A percentile compares a stretch with the other conserved stretches of the same genome.
Evolutionary conservation across 179 eudicot species (phyloP).

Genomic region (Monotropa hypopitys): DNA sequence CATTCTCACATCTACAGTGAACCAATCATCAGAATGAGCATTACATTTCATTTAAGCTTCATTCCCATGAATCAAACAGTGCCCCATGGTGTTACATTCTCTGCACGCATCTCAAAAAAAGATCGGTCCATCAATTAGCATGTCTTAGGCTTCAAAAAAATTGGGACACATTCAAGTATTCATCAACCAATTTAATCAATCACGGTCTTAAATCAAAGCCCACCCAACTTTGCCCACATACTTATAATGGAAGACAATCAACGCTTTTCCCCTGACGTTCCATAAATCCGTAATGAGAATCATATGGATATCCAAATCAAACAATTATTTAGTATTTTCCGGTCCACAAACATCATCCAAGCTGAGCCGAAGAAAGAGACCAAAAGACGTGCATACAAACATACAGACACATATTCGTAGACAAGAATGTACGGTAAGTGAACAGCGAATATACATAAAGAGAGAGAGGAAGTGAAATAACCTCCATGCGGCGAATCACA

Average conservation of each 20-base stretch:
- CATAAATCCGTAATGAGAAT: not conserved
- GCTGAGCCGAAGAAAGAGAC: not conserved
- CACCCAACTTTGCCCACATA: not conserved
- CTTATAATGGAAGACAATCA: not conserved
- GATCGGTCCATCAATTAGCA: too few relatives aligned
- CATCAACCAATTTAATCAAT: not conserved
- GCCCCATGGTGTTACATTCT: too few relatives aligned
- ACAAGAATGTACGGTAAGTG: not conserved
- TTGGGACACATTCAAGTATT: too few relatives aligned
- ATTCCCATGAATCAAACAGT: too few relatives aligned
- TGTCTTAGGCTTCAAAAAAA: too few relatives aligned
- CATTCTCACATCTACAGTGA: too few relatives aligned
- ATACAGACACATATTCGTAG: not conserved
- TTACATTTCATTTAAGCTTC: too few relatives aligned
- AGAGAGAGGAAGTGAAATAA: conserved; percentile 6
- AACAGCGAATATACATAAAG: not conserved
- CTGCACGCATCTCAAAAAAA: too few relatives aligned
- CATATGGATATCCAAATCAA: not conserved
- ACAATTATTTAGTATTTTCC: not conserved
- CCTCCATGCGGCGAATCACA: conserved; percentile 59
- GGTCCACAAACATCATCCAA: not conserved
- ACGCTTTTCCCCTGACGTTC: not conserved
- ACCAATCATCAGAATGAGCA: too few relatives aligned
- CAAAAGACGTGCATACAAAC: not conserved
- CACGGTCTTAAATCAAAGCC: not conserved